Base-by-base conservation (phyloP, 768 basidiomycete genomes). In the Pilatotrama ljubarskyi region DNA sequence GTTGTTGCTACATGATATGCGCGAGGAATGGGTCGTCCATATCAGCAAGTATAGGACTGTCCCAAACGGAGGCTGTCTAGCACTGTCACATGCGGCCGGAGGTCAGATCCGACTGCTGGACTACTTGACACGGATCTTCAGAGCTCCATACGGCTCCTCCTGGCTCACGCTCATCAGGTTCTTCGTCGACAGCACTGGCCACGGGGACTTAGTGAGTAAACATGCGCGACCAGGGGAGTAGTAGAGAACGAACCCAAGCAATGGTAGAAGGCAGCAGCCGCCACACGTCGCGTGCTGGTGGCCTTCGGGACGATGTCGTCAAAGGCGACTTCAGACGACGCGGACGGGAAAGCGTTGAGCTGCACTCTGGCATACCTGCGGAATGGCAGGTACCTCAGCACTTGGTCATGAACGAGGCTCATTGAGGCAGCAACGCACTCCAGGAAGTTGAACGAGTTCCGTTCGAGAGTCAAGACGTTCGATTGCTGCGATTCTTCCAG, bases 301-400 rank as follows among this genome's bases (percentile, higher is more conserved):
- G 73, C 69, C 62, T 75, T 80, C 10, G 90, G 90, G 10, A 85
- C 87, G 35, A 93, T 78, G 32, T 77, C 79, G 58, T 88, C 83
- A 68, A 93, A 91, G 10, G 74, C 77, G 35, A 93, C 74, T 55
- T 75, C 72, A 15, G 76, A 73, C 15, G 75, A 70, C 7, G 77
- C 71, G 47, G 72, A 74, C 24, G 87, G 80, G 53, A 87, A 78
- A 0, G 85, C 81, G 60, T 80, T 82, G 49, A 81, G 75, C 67
- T 89, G 90, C 88, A 90, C 90, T 73, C 84, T 89, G 43, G 82
- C 82, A 68, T 91, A 93, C 76, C 91, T 93, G 57, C 20, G n/a
- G n/a, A 24, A 65, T 40, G 18, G 32, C 22, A 71, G 67, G 47
- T 38, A 20, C 29, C 20, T 11, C 46, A 18, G 14, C 41, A n/a